Conservation (phyloP, 441 rosid genomes). For the Biscutella laevigata region DNA sequence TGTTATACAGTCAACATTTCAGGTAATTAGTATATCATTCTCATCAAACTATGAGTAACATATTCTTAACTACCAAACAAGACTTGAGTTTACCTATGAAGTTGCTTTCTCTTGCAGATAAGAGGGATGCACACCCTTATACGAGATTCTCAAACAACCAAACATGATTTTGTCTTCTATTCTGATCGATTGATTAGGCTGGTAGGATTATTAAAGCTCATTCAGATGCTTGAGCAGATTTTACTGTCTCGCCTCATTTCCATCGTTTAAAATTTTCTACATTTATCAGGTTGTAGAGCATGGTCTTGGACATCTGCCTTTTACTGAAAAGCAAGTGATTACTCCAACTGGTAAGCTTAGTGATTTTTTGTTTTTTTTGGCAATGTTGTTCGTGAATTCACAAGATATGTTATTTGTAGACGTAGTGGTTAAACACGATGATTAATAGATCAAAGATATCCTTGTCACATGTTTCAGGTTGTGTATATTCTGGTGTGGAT, state of each 20-base stretch:
- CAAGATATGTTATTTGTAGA: background rate
- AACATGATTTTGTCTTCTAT: slow-evolving; percentile 92
- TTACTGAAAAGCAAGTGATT: slow-evolving; percentile 86
- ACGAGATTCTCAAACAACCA: slow-evolving; percentile 88
- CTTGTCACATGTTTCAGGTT: slow-evolving; percentile 36
- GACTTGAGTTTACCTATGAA: slow-evolving; percentile 24
- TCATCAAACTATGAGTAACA: slow-evolving; percentile 12
- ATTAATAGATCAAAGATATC: background rate
- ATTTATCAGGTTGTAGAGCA: slow-evolving; percentile 82
- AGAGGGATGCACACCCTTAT: slow-evolving; percentile 98
- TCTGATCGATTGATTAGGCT: slow-evolving; percentile 91
- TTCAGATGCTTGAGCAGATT: background rate
- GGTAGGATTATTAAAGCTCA: slow-evolving; percentile 38
- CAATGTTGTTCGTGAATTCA: slow-evolving; percentile 3
- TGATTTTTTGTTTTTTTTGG: background rate
- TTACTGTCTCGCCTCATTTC: background rate
- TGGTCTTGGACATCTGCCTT: slow-evolving; percentile 96
- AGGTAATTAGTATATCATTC: slow-evolving; percentile 37
- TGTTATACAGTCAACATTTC: slow-evolving; percentile 93
- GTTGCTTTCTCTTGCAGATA: slow-evolving; percentile 49
- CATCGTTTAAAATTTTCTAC: background rate
- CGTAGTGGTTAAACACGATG: background rate
- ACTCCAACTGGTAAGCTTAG: slow-evolving; percentile 82
- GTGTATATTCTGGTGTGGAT: slow-evolving; percentile 92
- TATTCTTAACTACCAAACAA: background rate